A percentile compares a stretch with the other conserved stretches of the same genome.
Conservation (phyloP, 768 basidiomycete genomes). For the Boletus barrowsii region DNA sequence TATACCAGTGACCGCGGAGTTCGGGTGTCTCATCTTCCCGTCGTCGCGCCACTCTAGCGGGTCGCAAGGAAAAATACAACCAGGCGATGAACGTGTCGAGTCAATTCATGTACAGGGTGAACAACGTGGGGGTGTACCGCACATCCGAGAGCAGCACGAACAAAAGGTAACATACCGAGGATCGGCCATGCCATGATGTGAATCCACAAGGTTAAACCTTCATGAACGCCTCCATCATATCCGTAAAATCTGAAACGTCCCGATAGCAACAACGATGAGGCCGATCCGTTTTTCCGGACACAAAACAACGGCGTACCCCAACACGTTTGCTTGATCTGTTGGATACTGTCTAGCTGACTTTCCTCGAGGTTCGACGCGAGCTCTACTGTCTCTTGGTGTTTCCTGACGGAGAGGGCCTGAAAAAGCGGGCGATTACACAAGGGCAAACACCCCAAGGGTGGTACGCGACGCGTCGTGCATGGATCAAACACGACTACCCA, state of each 20-base stretch:
- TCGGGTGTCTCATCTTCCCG: not conserved
- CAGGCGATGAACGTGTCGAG: not conserved
- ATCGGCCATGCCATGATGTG: not conserved
- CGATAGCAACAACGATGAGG: not conserved
- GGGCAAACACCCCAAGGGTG: too few species aligned
- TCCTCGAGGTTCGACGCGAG: slow-evolving; percentile 23
- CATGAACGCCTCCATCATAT: slow-evolving; percentile 23
- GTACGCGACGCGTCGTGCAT: not conserved
- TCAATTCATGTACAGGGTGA: not conserved
- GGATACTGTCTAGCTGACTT: slow-evolving; percentile 22
- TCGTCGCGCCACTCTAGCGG: not conserved
- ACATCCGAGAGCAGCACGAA: not conserved
- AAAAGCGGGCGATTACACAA: too few species aligned
- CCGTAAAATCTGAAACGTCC: slow-evolving; percentile 12
- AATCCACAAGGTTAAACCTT: slow-evolving; percentile 5
- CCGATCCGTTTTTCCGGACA: too few species aligned
- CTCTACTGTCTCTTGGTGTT: slow-evolving; percentile 27
- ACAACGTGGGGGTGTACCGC: not conserved
- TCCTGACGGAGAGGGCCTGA: slow-evolving; percentile 26
- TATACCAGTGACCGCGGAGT: not conserved
- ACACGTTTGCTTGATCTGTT: slow-evolving; percentile 15
- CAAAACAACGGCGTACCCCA: slow-evolving; percentile 14
- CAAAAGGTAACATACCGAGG: not conserved
- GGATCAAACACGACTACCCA: slow-evolving; percentile 5
- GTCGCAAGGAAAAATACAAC: not conserved